Evolutionary conservation across 2,329 filamentous ascomycete species (phyloP).

Genomic region (Claviceps africana): DNA sequence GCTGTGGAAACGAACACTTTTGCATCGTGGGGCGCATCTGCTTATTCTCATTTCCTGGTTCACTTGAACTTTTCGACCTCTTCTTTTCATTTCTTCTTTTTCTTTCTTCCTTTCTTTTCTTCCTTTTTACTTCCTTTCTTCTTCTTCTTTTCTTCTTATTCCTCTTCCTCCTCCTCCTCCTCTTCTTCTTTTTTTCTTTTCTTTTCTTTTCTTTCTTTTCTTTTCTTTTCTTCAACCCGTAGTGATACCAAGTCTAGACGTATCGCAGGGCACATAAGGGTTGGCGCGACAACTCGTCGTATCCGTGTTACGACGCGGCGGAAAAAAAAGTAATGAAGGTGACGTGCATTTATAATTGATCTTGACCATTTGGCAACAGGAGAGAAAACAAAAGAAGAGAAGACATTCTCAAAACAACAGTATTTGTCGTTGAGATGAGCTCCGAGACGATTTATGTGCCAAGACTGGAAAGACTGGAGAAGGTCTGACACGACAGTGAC

Average conservation of each 20-base stretch:
- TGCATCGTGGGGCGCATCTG: background rate
- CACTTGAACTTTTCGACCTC: background rate
- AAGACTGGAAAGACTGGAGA: background rate
- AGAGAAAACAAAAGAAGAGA: background rate
- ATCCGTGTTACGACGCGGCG: slow-evolving; percentile 2
- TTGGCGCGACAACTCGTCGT: background rate
- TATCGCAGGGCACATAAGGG: slow-evolving; percentile 5
- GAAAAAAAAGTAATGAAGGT: background rate
- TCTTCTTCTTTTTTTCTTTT: too few species aligned
- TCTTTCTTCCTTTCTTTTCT: background rate
- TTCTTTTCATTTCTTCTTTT: background rate
- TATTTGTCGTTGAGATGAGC: background rate
- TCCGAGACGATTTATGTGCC: background rate
- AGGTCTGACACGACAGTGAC: background rate
- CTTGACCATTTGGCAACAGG: background rate
- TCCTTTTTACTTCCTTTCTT: background rate
- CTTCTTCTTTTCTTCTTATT: background rate
- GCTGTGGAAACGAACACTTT: background rate
- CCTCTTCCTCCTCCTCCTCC: background rate
- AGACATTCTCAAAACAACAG: background rate
- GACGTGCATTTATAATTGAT: background rate
- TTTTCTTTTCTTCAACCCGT: slow-evolving; percentile 5
- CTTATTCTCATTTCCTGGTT: background rate
- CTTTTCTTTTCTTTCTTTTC: background rate
- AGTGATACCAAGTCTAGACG: slow-evolving; percentile 14